Conservation (phyloP, 192 early-diverging fungal species). For the Podila verticillata region DNA sequence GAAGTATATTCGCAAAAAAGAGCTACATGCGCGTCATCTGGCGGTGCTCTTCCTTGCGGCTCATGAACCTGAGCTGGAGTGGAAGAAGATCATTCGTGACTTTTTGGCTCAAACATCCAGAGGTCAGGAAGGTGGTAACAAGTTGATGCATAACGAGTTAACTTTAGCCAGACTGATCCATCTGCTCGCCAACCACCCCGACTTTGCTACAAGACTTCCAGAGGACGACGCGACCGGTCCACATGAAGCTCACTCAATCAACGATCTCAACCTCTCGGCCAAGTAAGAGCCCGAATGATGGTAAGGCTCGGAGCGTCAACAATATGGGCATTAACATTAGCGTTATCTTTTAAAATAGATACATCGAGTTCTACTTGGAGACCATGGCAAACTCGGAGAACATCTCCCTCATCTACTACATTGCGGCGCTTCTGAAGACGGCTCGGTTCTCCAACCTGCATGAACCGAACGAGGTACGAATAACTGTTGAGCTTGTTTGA, state of each 20-base stretch:
- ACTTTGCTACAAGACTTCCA: constrained; percentile 63
- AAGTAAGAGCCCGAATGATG: constrained; percentile 11
- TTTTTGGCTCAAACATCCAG: constrained; percentile 51
- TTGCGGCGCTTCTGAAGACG: constrained; percentile 81
- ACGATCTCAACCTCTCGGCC: constrained; percentile 29
- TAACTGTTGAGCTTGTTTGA: not conserved
- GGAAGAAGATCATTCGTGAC: constrained; percentile 69
- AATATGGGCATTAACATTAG: not conserved
- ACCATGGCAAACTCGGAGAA: constrained; percentile 84
- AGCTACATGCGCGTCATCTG: constrained; percentile 76
- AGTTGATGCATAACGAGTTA: constrained; percentile 63
- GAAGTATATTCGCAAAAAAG: constrained; percentile 66
- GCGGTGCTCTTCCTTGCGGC: constrained; percentile 81
- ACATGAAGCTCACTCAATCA: constrained; percentile 7
- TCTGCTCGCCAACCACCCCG: constrained; percentile 86
- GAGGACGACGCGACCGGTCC: constrained; percentile 14
- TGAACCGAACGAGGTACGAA: constrained; percentile 60
- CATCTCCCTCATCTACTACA: constrained; percentile 82
- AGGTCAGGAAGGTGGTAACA: constrained; percentile 38
- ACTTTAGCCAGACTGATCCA: constrained; percentile 73
- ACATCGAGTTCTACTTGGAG: constrained; percentile 88
- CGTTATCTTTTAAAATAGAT: constrained; percentile 54
- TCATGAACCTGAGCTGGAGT: constrained; percentile 82
- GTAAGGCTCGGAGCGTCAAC: too few species aligned
- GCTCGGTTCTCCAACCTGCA: constrained; percentile 63